A percentile compares a stretch with the other conserved stretches of the same genome.
These are phyloP conservation scores for Cynara cardunculus DNA, from an alignment of 129 eudicot genomes.

Conservation along the genomic window DNA sequence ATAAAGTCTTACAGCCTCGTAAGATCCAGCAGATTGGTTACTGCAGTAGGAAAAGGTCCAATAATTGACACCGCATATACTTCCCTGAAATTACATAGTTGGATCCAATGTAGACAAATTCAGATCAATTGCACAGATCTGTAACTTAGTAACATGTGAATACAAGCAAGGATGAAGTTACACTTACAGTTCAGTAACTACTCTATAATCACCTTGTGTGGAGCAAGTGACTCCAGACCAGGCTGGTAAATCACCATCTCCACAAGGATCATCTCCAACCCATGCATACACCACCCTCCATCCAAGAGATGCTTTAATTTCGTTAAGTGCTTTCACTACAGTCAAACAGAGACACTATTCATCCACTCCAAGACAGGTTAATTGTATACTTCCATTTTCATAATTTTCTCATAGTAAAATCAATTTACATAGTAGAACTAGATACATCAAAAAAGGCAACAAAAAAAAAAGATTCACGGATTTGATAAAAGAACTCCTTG, in stretches of 20 bases:
- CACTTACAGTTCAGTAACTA: conserved; percentile 85
- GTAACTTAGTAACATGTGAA: background rate
- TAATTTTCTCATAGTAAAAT: background rate
- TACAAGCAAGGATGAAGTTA: background rate
- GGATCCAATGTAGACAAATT: conserved; percentile 1
- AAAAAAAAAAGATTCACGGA: background rate
- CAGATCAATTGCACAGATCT: background rate
- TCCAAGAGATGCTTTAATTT: conserved; percentile 92
- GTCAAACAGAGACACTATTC: conserved; percentile 1
- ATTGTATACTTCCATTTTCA: background rate
- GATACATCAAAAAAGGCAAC: background rate
- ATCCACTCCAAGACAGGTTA: background rate
- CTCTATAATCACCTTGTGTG: conserved; percentile 39
- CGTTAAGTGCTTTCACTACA: conserved; percentile 88
- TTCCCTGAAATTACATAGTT: conserved; percentile 51
- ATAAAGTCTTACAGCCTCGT: conserved; percentile 65
- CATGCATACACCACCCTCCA: conserved; percentile 98
- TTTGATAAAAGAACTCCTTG: background rate
- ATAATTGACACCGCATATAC: conserved; percentile 93
- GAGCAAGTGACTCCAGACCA: conserved; percentile 53
- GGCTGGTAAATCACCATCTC: conserved; percentile 93
- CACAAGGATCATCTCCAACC: conserved; percentile 99
- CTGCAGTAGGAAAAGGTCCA: conserved; percentile 97
- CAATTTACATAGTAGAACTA: background rate
- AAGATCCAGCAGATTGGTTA: conserved; percentile 90